phyloP scores from a whole-genome alignment of 2,329 filamentous ascomycete genomes.

The Aspergillus hiratsukae region DNA sequence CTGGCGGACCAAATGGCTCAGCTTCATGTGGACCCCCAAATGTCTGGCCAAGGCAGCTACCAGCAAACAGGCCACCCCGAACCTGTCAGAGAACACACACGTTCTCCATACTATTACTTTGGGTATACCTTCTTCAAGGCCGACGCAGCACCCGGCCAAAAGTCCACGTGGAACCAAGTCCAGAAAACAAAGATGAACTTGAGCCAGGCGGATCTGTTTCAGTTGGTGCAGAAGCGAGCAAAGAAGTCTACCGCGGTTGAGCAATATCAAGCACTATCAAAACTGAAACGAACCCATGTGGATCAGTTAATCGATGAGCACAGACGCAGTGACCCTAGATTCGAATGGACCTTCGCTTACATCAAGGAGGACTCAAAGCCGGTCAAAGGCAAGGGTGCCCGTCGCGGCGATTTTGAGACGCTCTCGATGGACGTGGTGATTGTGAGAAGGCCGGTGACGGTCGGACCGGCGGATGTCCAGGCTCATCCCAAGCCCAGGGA shows the following conservation, averaged over 20 bases:
- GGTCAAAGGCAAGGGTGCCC: constrained; percentile 23
- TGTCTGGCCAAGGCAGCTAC: not conserved
- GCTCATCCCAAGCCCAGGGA: constrained; percentile 9
- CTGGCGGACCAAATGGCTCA: constrained; percentile 15
- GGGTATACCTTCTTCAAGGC: constrained; percentile 36
- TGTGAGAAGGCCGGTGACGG: constrained; percentile 23
- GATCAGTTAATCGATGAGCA: constrained; percentile 32
- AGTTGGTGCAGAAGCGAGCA: constrained; percentile 27
- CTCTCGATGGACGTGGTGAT: constrained; percentile 33
- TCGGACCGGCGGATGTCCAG: constrained; percentile 13
- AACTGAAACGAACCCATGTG: constrained; percentile 29
- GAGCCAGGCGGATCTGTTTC: constrained; percentile 27
- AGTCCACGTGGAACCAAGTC: constrained; percentile 28
- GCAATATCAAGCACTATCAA: constrained; percentile 27
- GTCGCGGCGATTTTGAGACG: constrained; percentile 27
- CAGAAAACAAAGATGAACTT: constrained; percentile 27
- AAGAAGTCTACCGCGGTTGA: constrained; percentile 23
- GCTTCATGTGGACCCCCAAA: constrained; percentile 12
- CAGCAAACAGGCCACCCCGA: constrained; percentile 3
- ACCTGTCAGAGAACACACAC: constrained; percentile 7
- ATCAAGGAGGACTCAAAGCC: constrained; percentile 27
- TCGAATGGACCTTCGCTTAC: constrained; percentile 38
- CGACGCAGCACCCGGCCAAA: constrained; percentile 23
- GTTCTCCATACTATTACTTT: constrained; percentile 20
- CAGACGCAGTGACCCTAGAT: constrained; percentile 23